Evolutionary conservation across 345 rosid species (phyloP).

Genomic region (Cardiospermum halicacabum): DNA sequence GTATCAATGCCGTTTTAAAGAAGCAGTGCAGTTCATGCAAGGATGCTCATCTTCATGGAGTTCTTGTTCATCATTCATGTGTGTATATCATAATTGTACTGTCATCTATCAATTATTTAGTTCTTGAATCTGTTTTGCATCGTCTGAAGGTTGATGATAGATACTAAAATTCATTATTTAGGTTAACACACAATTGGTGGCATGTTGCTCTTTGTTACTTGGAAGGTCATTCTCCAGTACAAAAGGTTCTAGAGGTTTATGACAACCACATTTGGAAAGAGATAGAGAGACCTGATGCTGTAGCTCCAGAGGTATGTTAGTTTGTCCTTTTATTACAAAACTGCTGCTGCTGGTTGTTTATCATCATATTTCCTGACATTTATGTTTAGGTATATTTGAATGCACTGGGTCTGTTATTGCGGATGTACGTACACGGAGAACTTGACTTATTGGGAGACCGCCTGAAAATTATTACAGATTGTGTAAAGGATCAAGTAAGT

Average conservation of each 20-base stretch:
- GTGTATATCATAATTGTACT: conserved; percentile 13
- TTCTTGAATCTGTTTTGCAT: background rate
- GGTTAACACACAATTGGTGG: conserved; percentile 99
- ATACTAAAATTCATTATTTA: conserved; percentile 12
- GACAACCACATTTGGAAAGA: conserved; percentile 77
- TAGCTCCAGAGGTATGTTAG: conserved; percentile 44
- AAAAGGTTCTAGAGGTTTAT: conserved; percentile 57
- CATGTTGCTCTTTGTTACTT: conserved; percentile 89
- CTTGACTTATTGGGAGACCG: conserved; percentile 45
- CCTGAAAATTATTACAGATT: conserved; percentile 42
- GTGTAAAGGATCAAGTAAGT: conserved; percentile 53
- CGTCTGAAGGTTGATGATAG: background rate
- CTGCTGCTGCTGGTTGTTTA: background rate
- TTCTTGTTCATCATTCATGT: conserved; percentile 77
- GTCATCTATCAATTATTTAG: background rate
- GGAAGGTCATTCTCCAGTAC: conserved; percentile 74
- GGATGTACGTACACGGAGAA: conserved; percentile 52
- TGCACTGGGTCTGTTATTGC: conserved; percentile 69
- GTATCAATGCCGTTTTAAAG: conserved; percentile 64
- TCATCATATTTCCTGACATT: conserved; percentile 6
- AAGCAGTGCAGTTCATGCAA: conserved; percentile 89
- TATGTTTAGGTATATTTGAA: conserved; percentile 66
- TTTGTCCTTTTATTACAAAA: background rate
- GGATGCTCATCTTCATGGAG: conserved; percentile 58
- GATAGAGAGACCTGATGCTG: conserved; percentile 51